A percentile compares a stretch with the other conserved stretches of the same genome.
Evolutionary conservation across 768 basidiomycete species (phyloP).

Genomic region (Collybia sp.): DNA sequence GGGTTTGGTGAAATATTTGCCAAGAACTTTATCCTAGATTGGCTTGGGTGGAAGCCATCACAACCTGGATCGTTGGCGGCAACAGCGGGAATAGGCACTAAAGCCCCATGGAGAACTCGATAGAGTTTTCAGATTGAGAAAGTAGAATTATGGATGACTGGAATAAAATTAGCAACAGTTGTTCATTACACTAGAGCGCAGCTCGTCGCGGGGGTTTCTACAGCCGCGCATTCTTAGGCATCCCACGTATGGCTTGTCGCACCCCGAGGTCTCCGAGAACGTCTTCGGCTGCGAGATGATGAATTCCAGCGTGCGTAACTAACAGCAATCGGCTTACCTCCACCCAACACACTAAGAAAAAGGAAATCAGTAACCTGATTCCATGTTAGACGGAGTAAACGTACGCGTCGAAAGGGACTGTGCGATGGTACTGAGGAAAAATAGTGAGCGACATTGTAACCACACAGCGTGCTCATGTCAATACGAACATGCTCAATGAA

Average conservation of each 20-base stretch:
- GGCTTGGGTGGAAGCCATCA: conserved; percentile 42
- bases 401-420: conserved; percentile 60
- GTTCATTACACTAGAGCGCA: background rate
- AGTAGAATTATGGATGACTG: background rate
- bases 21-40: conserved; percentile 61
- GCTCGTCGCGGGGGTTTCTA: conserved; percentile 21
- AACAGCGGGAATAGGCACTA: conserved; percentile 27
- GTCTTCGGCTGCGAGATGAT: conserved; percentile 51
- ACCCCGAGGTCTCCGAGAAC: conserved; percentile 81
- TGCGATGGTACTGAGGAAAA: conserved; percentile 50
- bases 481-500: conserved; percentile 59
- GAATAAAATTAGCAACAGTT: background rate
- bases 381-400: conserved; percentile 10
- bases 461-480: background rate
- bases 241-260: conserved; percentile 70
- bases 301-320: conserved; percentile 1
- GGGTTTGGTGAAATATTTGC: conserved; percentile 96
- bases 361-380: background rate
- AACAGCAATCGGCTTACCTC: conserved; percentile 31
- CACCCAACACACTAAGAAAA: conserved; percentile 53
- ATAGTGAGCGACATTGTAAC: background rate
- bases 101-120: conserved; percentile 6
- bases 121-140: background rate
- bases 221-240: conserved; percentile 67
- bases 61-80: conserved; percentile 32